Percentiles rank a stretch among this genome's conserved stretches.
Evolutionary conservation across 2,329 filamentous ascomycete species (phyloP).

Genomic region (Hypoxylon sp.): DNA sequence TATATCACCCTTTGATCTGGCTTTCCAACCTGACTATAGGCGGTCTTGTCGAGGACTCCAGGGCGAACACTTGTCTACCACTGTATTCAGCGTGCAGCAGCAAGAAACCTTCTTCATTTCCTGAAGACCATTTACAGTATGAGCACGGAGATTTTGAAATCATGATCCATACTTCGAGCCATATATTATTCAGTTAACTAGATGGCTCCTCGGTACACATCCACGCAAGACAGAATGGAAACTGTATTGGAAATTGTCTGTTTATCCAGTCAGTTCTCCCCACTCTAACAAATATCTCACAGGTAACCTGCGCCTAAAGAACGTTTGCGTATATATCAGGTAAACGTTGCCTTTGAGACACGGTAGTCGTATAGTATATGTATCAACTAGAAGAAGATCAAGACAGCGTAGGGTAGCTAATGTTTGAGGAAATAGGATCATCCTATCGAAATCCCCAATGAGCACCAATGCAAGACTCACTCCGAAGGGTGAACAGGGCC

Average conservation of each 20-base stretch:
- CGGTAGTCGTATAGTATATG: too few relatives aligned
- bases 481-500: too few relatives aligned
- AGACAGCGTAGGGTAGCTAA: too few relatives aligned
- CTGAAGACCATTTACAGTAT: background rate
- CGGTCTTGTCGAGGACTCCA: background rate
- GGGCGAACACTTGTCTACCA: background rate
- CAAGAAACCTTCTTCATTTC: background rate
- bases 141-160: background rate
- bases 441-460: too few relatives aligned
- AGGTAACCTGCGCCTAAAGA: too few relatives aligned
- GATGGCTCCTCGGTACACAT: background rate
- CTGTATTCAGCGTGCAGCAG: background rate
- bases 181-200: background rate
- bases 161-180: background rate
- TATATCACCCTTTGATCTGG: background rate
- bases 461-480: too few relatives aligned
- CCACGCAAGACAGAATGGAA: background rate
- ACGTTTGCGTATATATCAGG: too few relatives aligned
- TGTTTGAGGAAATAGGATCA: too few relatives aligned
- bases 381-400: too few relatives aligned
- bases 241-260: background rate
- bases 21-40: background rate
- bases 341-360: too few relatives aligned
- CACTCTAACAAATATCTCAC: background rate
- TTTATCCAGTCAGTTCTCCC: background rate